Evolutionary conservation across 352 stramenopile genomes (phyloP), one percentile per base, ranked within the genome.

Genomic region (Globisporangium carolinianum): DNA sequence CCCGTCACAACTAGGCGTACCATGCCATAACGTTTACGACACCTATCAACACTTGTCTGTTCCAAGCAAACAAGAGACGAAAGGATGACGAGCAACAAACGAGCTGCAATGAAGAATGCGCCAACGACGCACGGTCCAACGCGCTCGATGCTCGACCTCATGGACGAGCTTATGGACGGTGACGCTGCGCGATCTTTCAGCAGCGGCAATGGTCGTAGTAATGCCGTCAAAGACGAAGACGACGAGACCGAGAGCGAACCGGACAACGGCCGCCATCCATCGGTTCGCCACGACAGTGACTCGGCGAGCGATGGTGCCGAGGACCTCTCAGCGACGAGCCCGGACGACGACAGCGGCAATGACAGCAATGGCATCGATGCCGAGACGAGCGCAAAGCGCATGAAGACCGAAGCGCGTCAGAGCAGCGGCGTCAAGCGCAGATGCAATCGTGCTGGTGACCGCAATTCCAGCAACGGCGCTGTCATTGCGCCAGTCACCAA

Each of bases 171-270:
- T 42, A 62, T 53, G 57, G 11, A 32, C 0, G 36, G 35, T 5
- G 35, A n/a, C 12, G 17, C 45, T 17, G 15, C 51, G 38, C 38
- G 17, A 37, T 5, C 18, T 11, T 49, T 39, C n/a, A 38, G 11
- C n/a, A 57, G 51, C 39, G 35, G 36, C 10, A 37, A 15, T 9
- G 12, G 18, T 4, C 15, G 18, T 12, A 17, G 35, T 10, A 14
- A n/a, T 6, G 37, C 11, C 17, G 35, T 35, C 1, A 43, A 53
- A 15, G 39, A 43, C 18, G 61, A 71, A 6, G 48, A 51, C 5
- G 61, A 72, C 32, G 59, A 68, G 38, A 72, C 71, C 14, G 67
- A 73, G 43, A 73, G 65, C 18, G 62, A 73, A 0, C 47, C n/a
- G 4, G 64, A 66, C 0, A 15, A 32, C 36, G n/a, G 5, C 41